phyloP scores from a whole-genome alignment of 371 early-diverging fungal genomes.

The Mortierella sp. region DNA sequence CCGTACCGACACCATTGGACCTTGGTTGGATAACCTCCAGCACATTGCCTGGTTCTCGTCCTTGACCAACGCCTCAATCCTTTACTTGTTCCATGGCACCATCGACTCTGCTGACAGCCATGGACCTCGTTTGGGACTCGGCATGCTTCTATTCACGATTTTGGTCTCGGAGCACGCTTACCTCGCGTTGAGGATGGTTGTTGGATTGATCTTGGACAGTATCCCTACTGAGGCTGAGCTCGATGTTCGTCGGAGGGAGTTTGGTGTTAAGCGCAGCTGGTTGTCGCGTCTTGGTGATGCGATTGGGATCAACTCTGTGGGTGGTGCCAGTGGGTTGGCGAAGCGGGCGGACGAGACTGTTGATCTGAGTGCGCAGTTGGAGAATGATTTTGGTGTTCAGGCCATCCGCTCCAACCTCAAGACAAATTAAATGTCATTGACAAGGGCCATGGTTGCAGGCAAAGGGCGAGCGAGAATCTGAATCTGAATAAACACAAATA shows the following conservation, averaged over 20 bases:
- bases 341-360: background rate
- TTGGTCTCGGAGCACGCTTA: slow-evolving; percentile 53
- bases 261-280: slow-evolving; percentile 57
- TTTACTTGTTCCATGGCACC: slow-evolving; percentile 73
- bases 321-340: slow-evolving; percentile 15
- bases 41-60: slow-evolving; percentile 79
- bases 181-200: slow-evolving; percentile 29
- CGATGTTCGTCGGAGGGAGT: slow-evolving; percentile 50
- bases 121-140: slow-evolving; percentile 35
- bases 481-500: background rate
- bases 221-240: slow-evolving; percentile 51
- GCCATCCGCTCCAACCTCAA: slow-evolving; percentile 47
- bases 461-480: background rate
- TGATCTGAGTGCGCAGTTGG: slow-evolving; percentile 7
- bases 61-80: slow-evolving; percentile 80
- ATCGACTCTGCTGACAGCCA: slow-evolving; percentile 13
- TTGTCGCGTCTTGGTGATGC: slow-evolving; percentile 39
- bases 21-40: slow-evolving; percentile 83
- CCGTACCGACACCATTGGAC: slow-evolving; percentile 87
- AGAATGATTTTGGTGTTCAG: slow-evolving; percentile 38
- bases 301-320: slow-evolving; percentile 16
- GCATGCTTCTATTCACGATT: slow-evolving; percentile 37
- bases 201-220: slow-evolving; percentile 37
- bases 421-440: slow-evolving; percentile 17
- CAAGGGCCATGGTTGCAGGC: background rate